Evolutionary conservation across 768 basidiomycete genomes (phyloP), one percentile per base, ranked within the genome.

Genomic region (Mycena amicta): DNA sequence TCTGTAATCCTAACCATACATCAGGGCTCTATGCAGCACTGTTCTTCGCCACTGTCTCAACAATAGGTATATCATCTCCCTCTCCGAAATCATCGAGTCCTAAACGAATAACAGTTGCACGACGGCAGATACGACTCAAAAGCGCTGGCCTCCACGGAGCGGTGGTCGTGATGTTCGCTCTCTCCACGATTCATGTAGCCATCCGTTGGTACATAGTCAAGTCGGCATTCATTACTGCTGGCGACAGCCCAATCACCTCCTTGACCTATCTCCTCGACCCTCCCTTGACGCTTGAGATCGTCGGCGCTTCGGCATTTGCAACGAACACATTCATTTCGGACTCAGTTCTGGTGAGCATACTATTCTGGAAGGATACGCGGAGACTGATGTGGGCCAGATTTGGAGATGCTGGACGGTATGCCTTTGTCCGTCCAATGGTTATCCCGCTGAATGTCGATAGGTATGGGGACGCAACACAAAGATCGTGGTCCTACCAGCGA

Each of bases 371-470:
- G n/a, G n/a, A n/a, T 52, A 28, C 25, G 20, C 4, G 13, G 15
- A 16, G 3, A 52, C 53, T 26, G 8, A 22, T 23, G n/a, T 30
- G 31, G 5, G 18, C 13, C 53, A 62, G 57, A 62, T 59, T 16
- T 62, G 53, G 61, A 26, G 62, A 20, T 64, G 62, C 37, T 64
- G 62, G 62, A 50, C n/a, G 4, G 30, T 64, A 2, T n/a, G n/a
- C n/a, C n/a, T n/a, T n/a, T n/a, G n/a, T n/a, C n/a, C n/a, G n/a
- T n/a, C n/a, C n/a, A n/a, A n/a, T n/a, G n/a, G n/a, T n/a, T n/a
- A n/a, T n/a, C n/a, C n/a, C n/a, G n/a, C n/a, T n/a, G n/a, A n/a
- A n/a, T n/a, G n/a, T n/a, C n/a, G n/a, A n/a, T n/a, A n/a, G n/a
- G n/a, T n/a, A 37, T 64, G 62, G 62, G 43, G 50, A n/a, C 50